Percentiles rank a stretch among this genome's conserved stretches.
These are phyloP conservation scores for Biscutella laevigata DNA, from an alignment of 441 rosid genomes.

Conservation along the genomic window DNA sequence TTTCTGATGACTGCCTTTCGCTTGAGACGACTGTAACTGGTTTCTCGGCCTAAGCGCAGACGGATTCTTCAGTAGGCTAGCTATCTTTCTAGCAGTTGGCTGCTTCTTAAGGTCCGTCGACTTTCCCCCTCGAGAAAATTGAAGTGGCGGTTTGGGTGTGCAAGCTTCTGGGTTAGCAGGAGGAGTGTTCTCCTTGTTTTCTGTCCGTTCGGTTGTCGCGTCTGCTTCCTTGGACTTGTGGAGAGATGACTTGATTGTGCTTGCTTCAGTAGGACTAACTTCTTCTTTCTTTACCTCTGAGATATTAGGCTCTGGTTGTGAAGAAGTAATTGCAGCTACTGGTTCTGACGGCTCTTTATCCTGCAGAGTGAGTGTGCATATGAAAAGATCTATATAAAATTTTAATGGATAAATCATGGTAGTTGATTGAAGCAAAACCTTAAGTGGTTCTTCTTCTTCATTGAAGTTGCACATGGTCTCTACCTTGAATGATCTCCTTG, in stretches of 20 bases:
- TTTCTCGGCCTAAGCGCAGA: conserved; percentile 43
- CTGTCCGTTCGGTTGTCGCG: conserved; percentile 16
- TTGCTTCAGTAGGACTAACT: conserved; percentile 16
- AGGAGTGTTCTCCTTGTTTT: conserved; percentile 33
- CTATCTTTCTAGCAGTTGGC: conserved; percentile 53
- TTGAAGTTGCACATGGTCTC: conserved; percentile 70
- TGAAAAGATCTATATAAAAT: no score
- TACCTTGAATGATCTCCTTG: conserved; percentile 58
- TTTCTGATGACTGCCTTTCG: conserved; percentile 34
- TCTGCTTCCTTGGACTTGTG: conserved; percentile 12
- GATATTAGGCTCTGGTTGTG: conserved; percentile 9
- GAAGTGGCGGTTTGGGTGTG: conserved; percentile 48
- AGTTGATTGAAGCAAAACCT: conserved; percentile 18
- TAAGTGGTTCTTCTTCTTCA: conserved; percentile 36
- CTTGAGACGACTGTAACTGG: conserved; percentile 45
- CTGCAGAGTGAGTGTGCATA: no score
- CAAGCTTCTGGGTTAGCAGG: conserved; percentile 32
- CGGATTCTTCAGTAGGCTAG: conserved; percentile 48
- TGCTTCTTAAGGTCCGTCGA: conserved; percentile 47
- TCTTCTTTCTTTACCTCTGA: conserved; percentile 5
- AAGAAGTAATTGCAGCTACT: conserved; percentile 12
- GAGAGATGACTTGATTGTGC: conserved; percentile 24
- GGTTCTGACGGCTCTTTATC: conserved; percentile 13
- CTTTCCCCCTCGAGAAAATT: conserved; percentile 32
- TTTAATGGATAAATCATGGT: not conserved